Evolutionary conservation across 2,329 filamentous ascomycete genomes (phyloP).

Genomic region (Ophiocordyceps sinensis): DNA sequence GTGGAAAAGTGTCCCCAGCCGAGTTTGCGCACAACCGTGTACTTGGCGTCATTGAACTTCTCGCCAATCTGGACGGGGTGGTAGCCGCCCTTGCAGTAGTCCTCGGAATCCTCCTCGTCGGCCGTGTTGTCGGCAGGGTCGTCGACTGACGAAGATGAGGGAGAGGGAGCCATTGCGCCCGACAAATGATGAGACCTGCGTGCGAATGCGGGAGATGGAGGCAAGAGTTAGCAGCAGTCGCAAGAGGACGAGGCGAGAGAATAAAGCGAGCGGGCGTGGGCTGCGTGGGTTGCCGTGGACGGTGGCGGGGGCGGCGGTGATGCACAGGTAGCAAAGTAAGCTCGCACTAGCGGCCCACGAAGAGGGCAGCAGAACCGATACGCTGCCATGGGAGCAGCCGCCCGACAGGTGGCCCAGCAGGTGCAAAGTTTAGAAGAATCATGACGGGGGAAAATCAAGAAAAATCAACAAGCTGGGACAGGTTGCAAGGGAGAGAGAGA

Average conservation of each 20-base stretch:
- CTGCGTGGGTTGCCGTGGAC: not conserved
- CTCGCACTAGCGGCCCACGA: not conserved
- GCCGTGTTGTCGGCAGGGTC: slow-evolving; percentile 83
- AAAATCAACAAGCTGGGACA: not conserved
- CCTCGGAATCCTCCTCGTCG: slow-evolving; percentile 96
- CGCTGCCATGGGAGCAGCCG: too few relatives aligned
- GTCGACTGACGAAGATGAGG: slow-evolving; percentile 66
- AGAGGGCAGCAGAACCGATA: not conserved
- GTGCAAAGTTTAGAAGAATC: not conserved
- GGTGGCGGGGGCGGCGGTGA: not conserved
- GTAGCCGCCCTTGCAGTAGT: slow-evolving; percentile 98
- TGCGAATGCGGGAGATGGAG: slow-evolving; percentile 1
- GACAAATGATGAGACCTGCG: slow-evolving; percentile 42
- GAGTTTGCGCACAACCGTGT: slow-evolving; percentile 89
- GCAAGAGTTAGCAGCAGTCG: slow-evolving; percentile 1
- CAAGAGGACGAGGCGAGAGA: not conserved
- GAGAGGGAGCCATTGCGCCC: slow-evolving; percentile 53
- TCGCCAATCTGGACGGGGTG: slow-evolving; percentile 91
- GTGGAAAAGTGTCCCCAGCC: slow-evolving; percentile 99
- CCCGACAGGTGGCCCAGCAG: not conserved
- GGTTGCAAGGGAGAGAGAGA: slow-evolving; percentile 4
- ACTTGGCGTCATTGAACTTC: slow-evolving; percentile 94
- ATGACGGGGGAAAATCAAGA: not conserved
- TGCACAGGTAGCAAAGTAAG: too few relatives aligned
- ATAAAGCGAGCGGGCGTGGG: not conserved